Evolutionary conservation across 2,329 filamentous ascomycete species (phyloP).

Genomic region (Colletotrichum trifolii): DNA sequence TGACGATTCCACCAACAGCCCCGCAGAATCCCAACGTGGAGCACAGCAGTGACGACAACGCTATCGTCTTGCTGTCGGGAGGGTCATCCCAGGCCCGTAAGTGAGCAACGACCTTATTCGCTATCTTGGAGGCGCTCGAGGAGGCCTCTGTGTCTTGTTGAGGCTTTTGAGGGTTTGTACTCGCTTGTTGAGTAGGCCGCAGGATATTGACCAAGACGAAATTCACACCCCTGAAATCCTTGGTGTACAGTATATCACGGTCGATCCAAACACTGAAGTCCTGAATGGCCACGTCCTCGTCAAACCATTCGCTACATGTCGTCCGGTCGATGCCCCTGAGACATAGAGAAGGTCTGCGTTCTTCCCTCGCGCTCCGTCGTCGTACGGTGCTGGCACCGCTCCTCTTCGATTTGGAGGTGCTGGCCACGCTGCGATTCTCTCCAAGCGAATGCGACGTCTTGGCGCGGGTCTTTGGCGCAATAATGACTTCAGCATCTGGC

Average conservation of each 20-base stretch:
- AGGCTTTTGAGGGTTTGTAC: constrained; percentile 63
- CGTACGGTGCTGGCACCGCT: constrained; percentile 78
- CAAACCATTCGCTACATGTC: constrained; percentile 81
- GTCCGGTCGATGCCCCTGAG: constrained; percentile 81
- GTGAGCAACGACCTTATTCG: constrained; percentile 79
- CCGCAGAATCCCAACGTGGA: constrained; percentile 76
- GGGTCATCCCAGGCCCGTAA: constrained; percentile 86
- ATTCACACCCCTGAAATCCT: constrained; percentile 78
- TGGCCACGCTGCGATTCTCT: constrained; percentile 83
- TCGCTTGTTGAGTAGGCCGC: constrained; percentile 24
- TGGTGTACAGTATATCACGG: constrained; percentile 76
- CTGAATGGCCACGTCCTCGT: constrained; percentile 67
- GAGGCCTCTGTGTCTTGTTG: constrained; percentile 74
- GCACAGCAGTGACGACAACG: constrained; percentile 82
- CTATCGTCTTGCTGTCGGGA: constrained; percentile 82
- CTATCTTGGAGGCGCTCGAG: constrained; percentile 60
- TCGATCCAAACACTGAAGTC: constrained; percentile 87
- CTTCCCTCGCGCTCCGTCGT: constrained; percentile 67
- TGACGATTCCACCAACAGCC: constrained; percentile 86
- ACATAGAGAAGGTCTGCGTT: constrained; percentile 76
- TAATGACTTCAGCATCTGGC: constrained; percentile 95
- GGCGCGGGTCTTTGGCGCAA: constrained; percentile 89
- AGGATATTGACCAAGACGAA: constrained; percentile 72
- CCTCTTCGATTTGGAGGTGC: constrained; percentile 81
- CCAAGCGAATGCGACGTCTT: constrained; percentile 74